Evolutionary conservation across 306 rosid species (phyloP), one percentile per base, ranked within the genome.

Genomic region (Casuarina equisetifolia): DNA sequence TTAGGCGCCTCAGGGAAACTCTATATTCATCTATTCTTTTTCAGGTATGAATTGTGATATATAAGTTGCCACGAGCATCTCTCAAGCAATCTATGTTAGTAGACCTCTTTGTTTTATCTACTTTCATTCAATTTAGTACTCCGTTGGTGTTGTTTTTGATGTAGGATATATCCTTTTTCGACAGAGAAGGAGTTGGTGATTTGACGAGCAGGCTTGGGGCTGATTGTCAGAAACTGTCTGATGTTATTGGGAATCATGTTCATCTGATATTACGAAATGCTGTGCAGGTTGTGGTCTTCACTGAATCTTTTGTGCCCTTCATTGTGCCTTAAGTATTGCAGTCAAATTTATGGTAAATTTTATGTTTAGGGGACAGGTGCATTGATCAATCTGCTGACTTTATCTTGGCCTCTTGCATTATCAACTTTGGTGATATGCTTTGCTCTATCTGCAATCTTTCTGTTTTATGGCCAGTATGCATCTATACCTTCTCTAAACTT

Each of bases 371-470:
- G 96, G 70, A 79, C 85, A 35, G 96, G 97, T 73, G 93, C 97
- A 62, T 61, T 92, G 73, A 75, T 86, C 67, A 89, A 90, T 83
- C 84, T 92, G 86, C 78, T 90, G 90, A 82, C 75, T 70, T 76
- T 92, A 70, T 90, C 97, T 82, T 87, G 96, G 96, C 96, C 97
- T 74, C 88, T 92, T 40, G 90, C 96, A 78, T 72, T 89, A 63
- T 92, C 97, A 59, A 78, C 92, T 69, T 74, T 92, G 90, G 85
- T 85, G 81, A 89, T 88, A 75, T 90, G 97, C 77, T 81, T 80
- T 69, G 59, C 82, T 55, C 78, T 90, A 69, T 90, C 92, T 68
- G 82, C 83, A 77, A 83, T 83, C 71, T 92, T 92, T 83, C 72
- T 89, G 50, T 77, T 89, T 77, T 89, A 87, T 89, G 86, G 89